phyloP scores from a whole-genome alignment of 129 eudicot species.

The Artemisia argyi region DNA sequence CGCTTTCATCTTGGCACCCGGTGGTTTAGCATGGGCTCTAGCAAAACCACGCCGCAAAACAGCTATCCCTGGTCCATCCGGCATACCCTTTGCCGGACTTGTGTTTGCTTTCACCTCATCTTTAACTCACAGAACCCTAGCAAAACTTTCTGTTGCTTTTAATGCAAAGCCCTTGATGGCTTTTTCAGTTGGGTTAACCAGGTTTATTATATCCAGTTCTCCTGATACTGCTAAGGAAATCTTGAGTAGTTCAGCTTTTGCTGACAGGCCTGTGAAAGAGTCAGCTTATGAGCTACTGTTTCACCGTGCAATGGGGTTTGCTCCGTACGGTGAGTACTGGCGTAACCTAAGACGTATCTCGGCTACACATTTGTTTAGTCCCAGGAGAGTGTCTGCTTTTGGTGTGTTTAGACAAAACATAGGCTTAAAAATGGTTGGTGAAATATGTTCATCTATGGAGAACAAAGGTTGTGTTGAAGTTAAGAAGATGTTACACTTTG shows the following conservation, averaged over 20 bases:
- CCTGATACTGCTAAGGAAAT: conserved; percentile 82
- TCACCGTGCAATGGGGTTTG: conserved; percentile 92
- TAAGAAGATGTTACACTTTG: conserved; percentile 66
- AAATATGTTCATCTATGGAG: conserved; percentile 43
- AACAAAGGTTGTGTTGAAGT: conserved; percentile 56
- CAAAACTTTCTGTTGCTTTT: conserved; percentile 34
- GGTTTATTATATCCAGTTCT: conserved; percentile 61
- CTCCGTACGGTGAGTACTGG: conserved; percentile 93
- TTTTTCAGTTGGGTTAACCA: conserved; percentile 82
- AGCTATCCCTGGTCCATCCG: conserved; percentile 84
- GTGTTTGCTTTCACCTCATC: conserved; percentile 49
- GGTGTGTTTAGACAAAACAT: conserved; percentile 49
- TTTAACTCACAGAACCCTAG: conserved; percentile 53
- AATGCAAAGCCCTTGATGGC: conserved; percentile 63
- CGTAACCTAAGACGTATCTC: conserved; percentile 75
- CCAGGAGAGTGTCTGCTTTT: conserved; percentile 49
- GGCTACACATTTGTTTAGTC: conserved; percentile 78
- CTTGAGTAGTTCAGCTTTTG: conserved; percentile 64
- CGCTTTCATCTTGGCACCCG: conserved; percentile 70
- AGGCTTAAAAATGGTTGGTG: conserved; percentile 57
- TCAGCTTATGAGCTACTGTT: conserved; percentile 85
- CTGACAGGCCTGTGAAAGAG: conserved; percentile 91
- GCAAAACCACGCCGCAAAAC: conserved; percentile 41
- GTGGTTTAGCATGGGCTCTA: conserved; percentile 93
- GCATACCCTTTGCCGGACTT: conserved; percentile 65